These are phyloP conservation scores for Selenicereus undatus DNA, from an alignment of 148 eudicot genomes.

Conservation along the genomic window DNA sequence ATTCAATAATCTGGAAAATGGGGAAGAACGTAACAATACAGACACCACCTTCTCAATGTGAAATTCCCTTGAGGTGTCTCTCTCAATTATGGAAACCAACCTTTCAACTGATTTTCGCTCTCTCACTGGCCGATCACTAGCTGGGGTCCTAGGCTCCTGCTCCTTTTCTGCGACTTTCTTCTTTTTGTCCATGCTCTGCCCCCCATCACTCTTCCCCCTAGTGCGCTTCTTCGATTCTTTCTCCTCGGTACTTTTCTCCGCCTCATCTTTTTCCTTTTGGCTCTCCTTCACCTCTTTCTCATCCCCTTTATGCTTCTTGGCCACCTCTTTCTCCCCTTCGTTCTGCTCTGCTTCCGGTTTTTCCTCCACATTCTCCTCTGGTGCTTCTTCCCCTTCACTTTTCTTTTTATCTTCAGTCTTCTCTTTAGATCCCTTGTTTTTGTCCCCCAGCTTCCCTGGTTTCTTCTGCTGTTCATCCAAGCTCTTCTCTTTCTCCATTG, in stretches of 20 bases:
- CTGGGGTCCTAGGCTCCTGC: conserved; percentile 58
- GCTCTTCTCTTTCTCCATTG: conserved; percentile 31
- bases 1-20: not conserved
- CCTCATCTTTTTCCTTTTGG: conserved; percentile 20
- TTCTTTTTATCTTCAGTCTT: conserved; percentile 17
- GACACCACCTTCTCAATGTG: conserved; percentile 14
- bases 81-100: not conserved
- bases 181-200: conserved; percentile 19
- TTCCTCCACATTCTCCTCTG: not conserved
- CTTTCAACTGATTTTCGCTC: not conserved
- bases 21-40: not conserved
- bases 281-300: conserved; percentile 1
- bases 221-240: conserved; percentile 31
- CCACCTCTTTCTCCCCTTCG: not conserved
- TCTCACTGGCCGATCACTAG: not conserved
- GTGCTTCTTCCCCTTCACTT: conserved; percentile 16
- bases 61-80: not conserved
- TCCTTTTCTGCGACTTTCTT: conserved; percentile 42
- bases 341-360: conserved; percentile 5
- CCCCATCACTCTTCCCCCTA: conserved; percentile 24
- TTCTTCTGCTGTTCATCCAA: conserved; percentile 13
- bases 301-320: conserved; percentile 11
- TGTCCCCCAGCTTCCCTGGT: conserved; percentile 21
- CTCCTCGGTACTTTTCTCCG: conserved; percentile 14
- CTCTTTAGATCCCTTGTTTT: conserved; percentile 23